Conservation (phyloP, 768 basidiomycete genomes). For the Ramaria sp. region DNA sequence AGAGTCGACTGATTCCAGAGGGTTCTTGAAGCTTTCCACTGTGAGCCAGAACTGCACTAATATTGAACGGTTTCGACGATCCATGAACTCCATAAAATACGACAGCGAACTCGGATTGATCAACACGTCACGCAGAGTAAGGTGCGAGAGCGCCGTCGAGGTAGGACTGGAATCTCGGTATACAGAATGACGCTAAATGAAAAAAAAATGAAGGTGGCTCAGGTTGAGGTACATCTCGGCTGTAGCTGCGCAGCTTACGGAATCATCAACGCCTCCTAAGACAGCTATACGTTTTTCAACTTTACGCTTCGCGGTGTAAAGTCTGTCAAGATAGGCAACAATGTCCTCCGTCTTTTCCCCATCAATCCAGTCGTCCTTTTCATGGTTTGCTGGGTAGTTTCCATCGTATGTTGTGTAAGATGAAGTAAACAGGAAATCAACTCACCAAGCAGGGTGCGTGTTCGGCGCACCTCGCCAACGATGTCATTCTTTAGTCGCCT, state of each 20-base stretch:
- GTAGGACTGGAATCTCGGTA: neutral
- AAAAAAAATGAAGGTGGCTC: neutral
- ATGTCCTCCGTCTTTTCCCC: conserved; percentile 78
- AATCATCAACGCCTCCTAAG: conserved; percentile 60
- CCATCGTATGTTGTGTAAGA: neutral
- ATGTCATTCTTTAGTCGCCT: conserved; percentile 87
- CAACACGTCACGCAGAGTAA: conserved; percentile 70
- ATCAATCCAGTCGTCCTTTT: conserved; percentile 82
- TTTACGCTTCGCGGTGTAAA: conserved; percentile 81
- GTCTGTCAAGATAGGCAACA: conserved; percentile 75
- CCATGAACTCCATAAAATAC: conserved; percentile 99
- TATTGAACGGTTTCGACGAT: conserved; percentile 70
- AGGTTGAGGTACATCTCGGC: neutral
- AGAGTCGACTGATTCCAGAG: conserved; percentile 71
- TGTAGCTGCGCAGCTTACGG: conserved; percentile 29
- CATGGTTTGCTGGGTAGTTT: conserved; percentile 52
- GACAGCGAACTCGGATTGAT: conserved; percentile 83
- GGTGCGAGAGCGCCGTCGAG: conserved; percentile 30
- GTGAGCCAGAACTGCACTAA: conserved; percentile 97
- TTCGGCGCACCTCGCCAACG: conserved; percentile 80
- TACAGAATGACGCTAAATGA: neutral
- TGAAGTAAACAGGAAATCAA: neutral
- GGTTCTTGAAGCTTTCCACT: conserved; percentile 96
- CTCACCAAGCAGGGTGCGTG: conserved; percentile 61
- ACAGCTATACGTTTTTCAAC: conserved; percentile 78